Evolutionary conservation across 2,329 filamentous ascomycete species (phyloP), one percentile per base, ranked within the genome.

Genomic region (Macroventuria anomochaeta): DNA sequence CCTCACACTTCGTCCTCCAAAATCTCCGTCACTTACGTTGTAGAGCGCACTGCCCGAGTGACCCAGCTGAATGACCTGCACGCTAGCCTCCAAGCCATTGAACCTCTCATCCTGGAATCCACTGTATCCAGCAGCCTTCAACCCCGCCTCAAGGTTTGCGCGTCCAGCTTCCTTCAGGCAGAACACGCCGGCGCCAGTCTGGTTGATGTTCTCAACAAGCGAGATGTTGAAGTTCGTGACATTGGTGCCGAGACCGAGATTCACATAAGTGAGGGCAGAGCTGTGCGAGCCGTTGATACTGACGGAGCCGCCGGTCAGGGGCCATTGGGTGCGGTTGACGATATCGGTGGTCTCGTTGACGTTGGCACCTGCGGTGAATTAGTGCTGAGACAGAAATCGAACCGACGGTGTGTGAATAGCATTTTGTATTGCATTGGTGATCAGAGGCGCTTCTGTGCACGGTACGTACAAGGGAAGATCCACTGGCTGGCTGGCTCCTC

Each of bases 101-200:
- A 70, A 42, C 7, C 58, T 36, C 32, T 61, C 37, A 18, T 64
- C 61, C 12, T 55, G 53, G 11, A 59, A 23, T 3, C 62, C 64
- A 17, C 54, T 59, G 29, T 65, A 66, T 4, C 69, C 65, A 2
- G 66, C 63, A 8, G 53, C 62, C 36, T 62, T 67, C 18, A 70
- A 47, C 0, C 61, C 70, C 1, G 38, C 63, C 17, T 62, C 69
- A 10, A 75, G 55, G 10, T 60, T 59, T 4, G 58, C 41, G 46
- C 68, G 41, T 10, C 67, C 54, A 10, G 77, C 62, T 31, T 76
- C 71, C 10, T 75, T 73, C 10, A 80, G 67, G 58, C 79, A 81
- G 44, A 80, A 77, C 0, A 76, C 75, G 5, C 79, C 79, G 11
- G 76, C 76, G n/a, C 75, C 75, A 0, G 79, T 81, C 64, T 80